Evolutionary conservation across 441 rosid species (phyloP).

Genomic region (Pelargonium australe): DNA sequence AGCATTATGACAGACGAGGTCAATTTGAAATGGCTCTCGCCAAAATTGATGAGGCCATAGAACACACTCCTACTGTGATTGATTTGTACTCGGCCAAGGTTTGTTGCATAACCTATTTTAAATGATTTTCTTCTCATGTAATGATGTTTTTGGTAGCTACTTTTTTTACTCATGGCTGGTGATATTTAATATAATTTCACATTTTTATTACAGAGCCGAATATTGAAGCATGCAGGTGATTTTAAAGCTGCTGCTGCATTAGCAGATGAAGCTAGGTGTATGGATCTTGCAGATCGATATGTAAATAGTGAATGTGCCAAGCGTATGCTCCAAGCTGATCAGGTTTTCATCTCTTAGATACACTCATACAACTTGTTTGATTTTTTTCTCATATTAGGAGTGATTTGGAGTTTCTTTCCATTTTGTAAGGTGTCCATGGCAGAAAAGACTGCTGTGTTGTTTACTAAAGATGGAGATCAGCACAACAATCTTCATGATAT

Average conservation of each 20-base stretch:
- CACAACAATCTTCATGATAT: slow-evolving; percentile 99
- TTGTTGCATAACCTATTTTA: slow-evolving; percentile 23
- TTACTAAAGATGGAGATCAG: slow-evolving; percentile 98
- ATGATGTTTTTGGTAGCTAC: too few species aligned
- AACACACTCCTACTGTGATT: slow-evolving; percentile 96
- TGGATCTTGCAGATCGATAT: slow-evolving; percentile 98
- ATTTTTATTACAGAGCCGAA: slow-evolving; percentile 66
- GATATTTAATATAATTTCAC: not conserved
- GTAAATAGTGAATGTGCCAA: slow-evolving; percentile 96
- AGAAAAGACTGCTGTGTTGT: slow-evolving; percentile 90
- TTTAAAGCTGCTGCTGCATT: slow-evolving; percentile 84
- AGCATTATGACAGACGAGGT: slow-evolving; percentile 97
- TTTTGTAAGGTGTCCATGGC: slow-evolving; percentile 70
- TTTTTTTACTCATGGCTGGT: slow-evolving; percentile 2
- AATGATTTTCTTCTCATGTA: not conserved
- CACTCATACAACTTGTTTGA: not conserved
- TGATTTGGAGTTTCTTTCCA: slow-evolving; percentile 2
- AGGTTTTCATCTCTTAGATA: slow-evolving; percentile 41
- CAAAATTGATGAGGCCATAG: slow-evolving; percentile 88
- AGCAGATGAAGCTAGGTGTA: slow-evolving; percentile 99
- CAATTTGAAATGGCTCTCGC: slow-evolving; percentile 68
- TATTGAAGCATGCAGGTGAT: slow-evolving; percentile 98
- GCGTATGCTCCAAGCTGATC: slow-evolving; percentile 99
- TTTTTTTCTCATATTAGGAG: slow-evolving; percentile 9
- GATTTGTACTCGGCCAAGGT: slow-evolving; percentile 95